phyloP scores from a whole-genome alignment of 108 stramenopile genomes.

The Nannochloropsis salina region DNA sequence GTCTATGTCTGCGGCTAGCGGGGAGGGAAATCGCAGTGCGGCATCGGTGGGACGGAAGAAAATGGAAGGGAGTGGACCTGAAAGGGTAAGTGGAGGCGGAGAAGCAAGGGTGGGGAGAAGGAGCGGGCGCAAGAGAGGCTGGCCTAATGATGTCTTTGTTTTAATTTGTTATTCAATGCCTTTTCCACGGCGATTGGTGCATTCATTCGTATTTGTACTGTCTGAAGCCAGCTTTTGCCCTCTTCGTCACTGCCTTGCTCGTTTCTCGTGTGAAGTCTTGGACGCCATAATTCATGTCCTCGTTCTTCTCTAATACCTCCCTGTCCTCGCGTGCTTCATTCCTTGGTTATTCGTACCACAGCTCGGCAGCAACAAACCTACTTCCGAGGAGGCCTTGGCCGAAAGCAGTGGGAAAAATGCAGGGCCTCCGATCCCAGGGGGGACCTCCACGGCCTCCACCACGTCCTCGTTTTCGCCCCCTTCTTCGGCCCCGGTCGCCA shows the following conservation, averaged over 20 bases:
- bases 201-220: slow-evolving; percentile 10
- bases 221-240: slow-evolving; percentile 1
- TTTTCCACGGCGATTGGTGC: slow-evolving; percentile 17
- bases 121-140: not conserved
- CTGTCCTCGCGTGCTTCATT: not conserved
- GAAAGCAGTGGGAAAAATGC: not conserved
- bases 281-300: not conserved
- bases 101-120: not conserved
- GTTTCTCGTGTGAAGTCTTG: not conserved
- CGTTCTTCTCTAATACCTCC: not conserved
- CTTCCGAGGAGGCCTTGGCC: not conserved
- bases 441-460: not conserved
- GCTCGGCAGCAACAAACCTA: not conserved
- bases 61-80: too few species aligned
- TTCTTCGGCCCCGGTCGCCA: not conserved
- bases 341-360: not conserved
- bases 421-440: not conserved
- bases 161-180: slow-evolving; percentile 13
- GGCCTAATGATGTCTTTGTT: slow-evolving; percentile 10
- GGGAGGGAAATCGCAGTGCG: too few species aligned
- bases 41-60: too few species aligned
- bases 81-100: not conserved
- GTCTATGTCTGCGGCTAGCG: too few species aligned
- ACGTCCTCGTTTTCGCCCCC: not conserved
- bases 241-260: not conserved